Percentiles rank a stretch among this genome's conserved stretches.
Evolutionary conservation across 257 asterid genomes (phyloP).

Genomic region (Solanum chiquidenum): DNA sequence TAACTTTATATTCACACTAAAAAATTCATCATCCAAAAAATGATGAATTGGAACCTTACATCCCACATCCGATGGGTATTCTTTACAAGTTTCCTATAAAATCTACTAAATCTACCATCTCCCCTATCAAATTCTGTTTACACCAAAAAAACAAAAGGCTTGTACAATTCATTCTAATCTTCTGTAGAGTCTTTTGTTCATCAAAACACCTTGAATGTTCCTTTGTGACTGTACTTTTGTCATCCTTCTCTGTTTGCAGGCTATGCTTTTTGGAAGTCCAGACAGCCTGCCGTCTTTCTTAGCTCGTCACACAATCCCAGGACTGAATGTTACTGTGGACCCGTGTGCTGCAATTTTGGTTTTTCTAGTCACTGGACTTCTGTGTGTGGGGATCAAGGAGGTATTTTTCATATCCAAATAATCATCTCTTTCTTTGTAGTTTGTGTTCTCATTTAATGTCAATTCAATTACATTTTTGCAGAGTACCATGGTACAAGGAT

Average conservation of each 20-base stretch:
- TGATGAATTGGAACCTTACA: not conserved
- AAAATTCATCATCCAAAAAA: not conserved
- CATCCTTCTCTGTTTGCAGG: constrained; percentile 26
- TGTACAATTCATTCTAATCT: not conserved
- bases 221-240: not conserved
- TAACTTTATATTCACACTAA: not conserved
- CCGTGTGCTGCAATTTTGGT: constrained; percentile 90
- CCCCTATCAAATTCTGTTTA: not conserved
- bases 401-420: constrained; percentile 14
- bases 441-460: constrained; percentile 1
- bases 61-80: not conserved
- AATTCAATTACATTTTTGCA: constrained; percentile 16
- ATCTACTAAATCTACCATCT: not conserved
- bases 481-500: constrained; percentile 91
- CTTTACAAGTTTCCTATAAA: not conserved
- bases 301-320: constrained; percentile 86
- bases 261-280: constrained; percentile 84
- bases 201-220: not conserved
- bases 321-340: constrained; percentile 62
- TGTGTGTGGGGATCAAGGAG: constrained; percentile 93
- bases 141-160: not conserved
- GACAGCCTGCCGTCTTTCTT: constrained; percentile 67
- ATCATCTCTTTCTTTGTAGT: not conserved
- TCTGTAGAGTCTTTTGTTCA: no score
- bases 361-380: constrained; percentile 65